phyloP scores from a whole-genome alignment of 495 filamentous ascomycete genomes.

The Tuber umbilicatum region DNA sequence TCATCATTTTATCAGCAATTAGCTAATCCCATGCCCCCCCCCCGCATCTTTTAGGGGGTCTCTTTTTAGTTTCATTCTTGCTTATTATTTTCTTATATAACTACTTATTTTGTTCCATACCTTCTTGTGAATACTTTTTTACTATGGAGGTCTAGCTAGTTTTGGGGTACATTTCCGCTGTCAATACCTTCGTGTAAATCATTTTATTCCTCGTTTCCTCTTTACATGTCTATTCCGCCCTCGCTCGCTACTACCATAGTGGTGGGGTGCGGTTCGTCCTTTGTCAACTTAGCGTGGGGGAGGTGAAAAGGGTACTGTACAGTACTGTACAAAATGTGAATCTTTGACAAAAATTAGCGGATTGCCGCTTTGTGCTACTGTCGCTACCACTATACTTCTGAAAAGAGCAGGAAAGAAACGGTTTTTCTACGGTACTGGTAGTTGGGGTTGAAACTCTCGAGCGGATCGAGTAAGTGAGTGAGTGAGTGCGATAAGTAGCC shows the following conservation, averaged over 20 bases:
- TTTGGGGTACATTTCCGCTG: background rate
- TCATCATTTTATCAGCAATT: background rate
- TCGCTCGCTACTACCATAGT: background rate
- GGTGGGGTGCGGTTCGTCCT: background rate
- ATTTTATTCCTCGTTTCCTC: background rate
- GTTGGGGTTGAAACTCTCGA: no score
- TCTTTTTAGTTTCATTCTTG: background rate
- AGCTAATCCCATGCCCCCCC: background rate
- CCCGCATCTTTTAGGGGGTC: background rate
- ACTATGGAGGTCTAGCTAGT: background rate
- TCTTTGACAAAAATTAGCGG: no score
- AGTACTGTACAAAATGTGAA: no score
- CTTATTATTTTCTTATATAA: background rate
- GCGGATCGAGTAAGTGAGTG: no score
- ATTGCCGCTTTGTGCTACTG: no score
- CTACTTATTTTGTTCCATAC: background rate
- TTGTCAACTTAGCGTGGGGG: background rate
- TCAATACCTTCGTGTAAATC: slow-evolving; percentile 3
- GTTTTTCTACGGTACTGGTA: no score
- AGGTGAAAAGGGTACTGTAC: no score
- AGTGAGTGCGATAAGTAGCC: no score
- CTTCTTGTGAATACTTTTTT: slow-evolving; percentile 1
- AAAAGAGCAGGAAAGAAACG: no score
- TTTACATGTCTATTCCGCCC: background rate
- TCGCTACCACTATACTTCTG: no score